Conservation (phyloP, 106 monocot genomes). For the Dendrobium officinale region DNA sequence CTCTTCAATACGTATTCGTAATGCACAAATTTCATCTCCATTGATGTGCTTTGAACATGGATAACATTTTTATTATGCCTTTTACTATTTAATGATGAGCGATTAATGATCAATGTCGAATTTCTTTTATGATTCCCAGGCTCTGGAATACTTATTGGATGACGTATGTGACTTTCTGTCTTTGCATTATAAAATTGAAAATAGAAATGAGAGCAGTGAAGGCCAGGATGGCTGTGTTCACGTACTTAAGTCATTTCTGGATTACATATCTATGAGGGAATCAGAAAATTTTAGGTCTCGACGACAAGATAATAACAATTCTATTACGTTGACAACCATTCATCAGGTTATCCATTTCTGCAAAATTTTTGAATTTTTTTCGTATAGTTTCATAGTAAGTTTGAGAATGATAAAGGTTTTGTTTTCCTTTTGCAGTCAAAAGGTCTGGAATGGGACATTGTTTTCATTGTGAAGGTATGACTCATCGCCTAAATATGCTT, state of each 20-base stretch:
- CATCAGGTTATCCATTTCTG: conserved; percentile 61
- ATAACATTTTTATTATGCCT: not conserved
- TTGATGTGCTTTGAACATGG: not conserved
- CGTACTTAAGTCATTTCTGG: conserved; percentile 62
- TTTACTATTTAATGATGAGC: not conserved
- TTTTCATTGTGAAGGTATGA: conserved; percentile 87
- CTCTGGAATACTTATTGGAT: conserved; percentile 78
- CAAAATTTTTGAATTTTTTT: not conserved
- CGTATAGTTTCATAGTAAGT: not conserved
- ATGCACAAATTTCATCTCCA: not conserved
- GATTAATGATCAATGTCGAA: not conserved
- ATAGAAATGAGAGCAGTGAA: conserved; percentile 8
- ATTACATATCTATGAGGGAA: conserved; percentile 73
- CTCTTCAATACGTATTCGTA: not conserved
- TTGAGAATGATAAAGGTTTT: conserved; percentile 2
- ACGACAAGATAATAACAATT: conserved; percentile 64
- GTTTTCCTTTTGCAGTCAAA: conserved; percentile 63
- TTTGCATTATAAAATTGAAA: conserved; percentile 33
- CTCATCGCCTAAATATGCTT: not conserved
- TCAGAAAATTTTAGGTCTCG: conserved; percentile 66
- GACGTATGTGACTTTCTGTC: conserved; percentile 80
- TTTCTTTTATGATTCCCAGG: conserved; percentile 29
- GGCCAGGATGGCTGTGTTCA: conserved; percentile 48
- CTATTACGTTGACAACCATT: conserved; percentile 85
- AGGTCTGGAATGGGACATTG: conserved; percentile 90